These are phyloP conservation scores for Vitis hybrid DNA, from an alignment of 177 flowering plant genomes.

Conservation along the genomic window DNA sequence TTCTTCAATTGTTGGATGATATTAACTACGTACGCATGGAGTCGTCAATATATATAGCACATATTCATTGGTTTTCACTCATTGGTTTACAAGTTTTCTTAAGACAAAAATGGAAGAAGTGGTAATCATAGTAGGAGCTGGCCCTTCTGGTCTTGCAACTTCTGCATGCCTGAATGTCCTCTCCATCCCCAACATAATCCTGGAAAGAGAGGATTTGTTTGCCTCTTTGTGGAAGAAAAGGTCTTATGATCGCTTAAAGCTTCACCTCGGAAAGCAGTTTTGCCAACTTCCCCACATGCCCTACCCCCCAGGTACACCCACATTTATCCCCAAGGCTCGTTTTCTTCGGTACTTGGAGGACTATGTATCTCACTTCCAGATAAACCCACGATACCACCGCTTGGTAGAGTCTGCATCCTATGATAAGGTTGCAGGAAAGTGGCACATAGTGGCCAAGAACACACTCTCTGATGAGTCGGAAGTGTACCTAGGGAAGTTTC, in stretches of 20 bases:
- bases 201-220: conserved; percentile 22
- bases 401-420: conserved; percentile 17
- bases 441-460: conserved; percentile 32
- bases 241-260: conserved; percentile 23
- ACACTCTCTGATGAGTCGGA: conserved; percentile 15
- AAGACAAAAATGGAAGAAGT: not conserved
- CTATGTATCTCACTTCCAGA: conserved; percentile 18
- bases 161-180: conserved; percentile 21
- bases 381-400: conserved; percentile 19
- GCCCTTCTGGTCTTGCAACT: conserved; percentile 31
- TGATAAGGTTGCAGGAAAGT: conserved; percentile 15
- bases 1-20: no score
- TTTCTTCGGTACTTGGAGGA: conserved; percentile 28
- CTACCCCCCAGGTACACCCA: conserved; percentile 6
- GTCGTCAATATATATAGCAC: no score
- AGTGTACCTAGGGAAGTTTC: conserved; percentile 21
- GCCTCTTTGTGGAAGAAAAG: conserved; percentile 29
- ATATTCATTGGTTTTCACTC: no score
- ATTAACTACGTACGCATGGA: no score
- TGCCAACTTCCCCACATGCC: conserved; percentile 29
- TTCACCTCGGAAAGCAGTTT: conserved; percentile 26
- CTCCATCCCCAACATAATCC: conserved; percentile 20
- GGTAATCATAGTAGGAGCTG: conserved; percentile 29
- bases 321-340: conserved; percentile 13
- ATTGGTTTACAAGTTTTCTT: no score